These are phyloP conservation scores for Viola odorata DNA, from an alignment of 345 rosid species.

Conservation along the genomic window DNA sequence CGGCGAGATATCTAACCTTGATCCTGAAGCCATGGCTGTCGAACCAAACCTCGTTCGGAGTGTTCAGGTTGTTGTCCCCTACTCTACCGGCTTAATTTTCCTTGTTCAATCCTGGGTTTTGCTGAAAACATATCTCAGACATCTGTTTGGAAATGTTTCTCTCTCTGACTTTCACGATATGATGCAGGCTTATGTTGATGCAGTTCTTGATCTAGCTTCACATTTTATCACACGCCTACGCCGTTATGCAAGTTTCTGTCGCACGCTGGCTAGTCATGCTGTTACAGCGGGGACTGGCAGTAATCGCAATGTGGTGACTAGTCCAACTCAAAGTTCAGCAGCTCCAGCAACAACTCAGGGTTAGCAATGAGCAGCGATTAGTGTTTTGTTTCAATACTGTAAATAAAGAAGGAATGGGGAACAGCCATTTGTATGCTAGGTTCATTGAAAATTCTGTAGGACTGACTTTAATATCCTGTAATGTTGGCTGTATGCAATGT, in stretches of 20 bases:
- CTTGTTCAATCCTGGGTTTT: not conserved
- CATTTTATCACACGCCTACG: slow-evolving; percentile 95
- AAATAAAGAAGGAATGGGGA: not conserved
- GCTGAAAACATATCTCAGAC: not conserved
- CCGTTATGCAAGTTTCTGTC: slow-evolving; percentile 98
- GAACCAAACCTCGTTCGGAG: slow-evolving; percentile 80
- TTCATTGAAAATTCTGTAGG: not conserved
- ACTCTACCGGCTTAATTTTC: not conserved
- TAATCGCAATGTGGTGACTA: slow-evolving; percentile 72
- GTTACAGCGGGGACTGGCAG: slow-evolving; percentile 87
- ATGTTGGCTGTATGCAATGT: not conserved
- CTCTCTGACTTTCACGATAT: slow-evolving; percentile 10
- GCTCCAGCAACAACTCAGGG: slow-evolving; percentile 78
- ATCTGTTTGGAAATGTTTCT: too few species aligned
- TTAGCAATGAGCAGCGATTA: slow-evolving; percentile 32
- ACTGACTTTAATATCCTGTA: not conserved
- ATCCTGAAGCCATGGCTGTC: slow-evolving; percentile 93
- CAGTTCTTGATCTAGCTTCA: slow-evolving; percentile 96
- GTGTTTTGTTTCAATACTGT: not conserved
- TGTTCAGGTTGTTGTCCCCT: slow-evolving; percentile 50
- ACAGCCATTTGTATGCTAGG: not conserved
- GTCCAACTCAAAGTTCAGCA: slow-evolving; percentile 81
- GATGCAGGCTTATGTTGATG: slow-evolving; percentile 96
- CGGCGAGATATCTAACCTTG: slow-evolving; percentile 66
- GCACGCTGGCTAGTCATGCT: slow-evolving; percentile 95